Base-by-base conservation (phyloP, 257 asterid genomes). In the Jacaranda mimosifolia region DNA sequence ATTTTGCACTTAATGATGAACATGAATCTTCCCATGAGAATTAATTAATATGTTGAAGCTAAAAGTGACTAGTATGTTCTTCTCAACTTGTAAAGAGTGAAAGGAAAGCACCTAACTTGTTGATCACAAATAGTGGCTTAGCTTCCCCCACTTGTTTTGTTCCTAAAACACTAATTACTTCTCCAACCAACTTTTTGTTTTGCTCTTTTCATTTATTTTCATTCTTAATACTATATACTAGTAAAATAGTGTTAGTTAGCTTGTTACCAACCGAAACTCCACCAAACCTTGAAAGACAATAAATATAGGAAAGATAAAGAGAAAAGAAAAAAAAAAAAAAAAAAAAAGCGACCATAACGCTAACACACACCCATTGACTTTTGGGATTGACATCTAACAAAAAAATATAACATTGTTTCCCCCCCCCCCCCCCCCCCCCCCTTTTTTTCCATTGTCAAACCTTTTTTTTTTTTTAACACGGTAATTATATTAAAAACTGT, bases 71-170 rank as follows among this genome's bases (percentile, higher is more conserved):
- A 32, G 35, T n/a, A 14, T 53, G 64, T 17, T 12, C 32, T 60
- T 15, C 18, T 32, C 21, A 56, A 62, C 26, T 35, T 64, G 66
- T 19, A 75, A 64, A 75, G 67, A 39, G 66, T 64, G 79, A 75
- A 63, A 72, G 9, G 11, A 78, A 55, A 26, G 32, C 68, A 76
- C 74, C 74, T 40, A 76, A 51, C 18, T 49, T 36, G 42, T 18
- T 48, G 81, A 51, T 62, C 48, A 59, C 19, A 68, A 59, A 18
- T 55, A 18, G 79, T 79, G 83, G 71, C 72, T 66, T 68, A 73
- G 72, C 62, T 80, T 80, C 75, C 79, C 71, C 81, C 26, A 64
- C 81, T 70, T 76, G 81, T 45, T 76, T 55, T 64, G 64, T 43
- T 63, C 81, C 71, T 76, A 59, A 70, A 64, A 81, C 78, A 64